Conservation (phyloP, 2,329 filamentous ascomycete genomes). For the Fusarium annulatum region DNA sequence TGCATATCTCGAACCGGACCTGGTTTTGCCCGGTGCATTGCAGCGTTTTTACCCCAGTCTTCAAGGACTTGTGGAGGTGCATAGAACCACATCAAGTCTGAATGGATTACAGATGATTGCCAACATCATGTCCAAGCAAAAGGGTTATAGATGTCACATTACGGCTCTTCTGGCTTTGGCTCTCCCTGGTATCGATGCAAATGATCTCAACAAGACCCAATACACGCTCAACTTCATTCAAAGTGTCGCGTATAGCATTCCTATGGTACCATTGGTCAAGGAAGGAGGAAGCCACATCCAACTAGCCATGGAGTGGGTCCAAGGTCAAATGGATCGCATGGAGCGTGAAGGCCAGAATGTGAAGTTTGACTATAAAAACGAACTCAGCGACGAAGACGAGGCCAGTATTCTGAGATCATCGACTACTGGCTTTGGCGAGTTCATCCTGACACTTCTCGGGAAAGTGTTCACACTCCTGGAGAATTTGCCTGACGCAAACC, state of each 20-base stretch:
- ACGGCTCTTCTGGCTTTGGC: conserved; percentile 93
- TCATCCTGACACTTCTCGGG: conserved; percentile 88
- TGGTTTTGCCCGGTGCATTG: conserved; percentile 91
- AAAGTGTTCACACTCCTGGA: conserved; percentile 96
- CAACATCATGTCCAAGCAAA: conserved; percentile 89
- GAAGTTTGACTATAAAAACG: conserved; percentile 83
- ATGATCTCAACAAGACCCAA: conserved; percentile 95
- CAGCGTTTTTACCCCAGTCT: conserved; percentile 97
- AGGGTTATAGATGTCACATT: conserved; percentile 96
- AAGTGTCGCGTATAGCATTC: conserved; percentile 94
- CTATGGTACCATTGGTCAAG: conserved; percentile 77
- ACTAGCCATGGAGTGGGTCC: conserved; percentile 92
- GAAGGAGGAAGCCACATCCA: conserved; percentile 71
- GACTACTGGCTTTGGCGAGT: conserved; percentile 93
- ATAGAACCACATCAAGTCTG: conserved; percentile 93
- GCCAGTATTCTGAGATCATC: conserved; percentile 90
- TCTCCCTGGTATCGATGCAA: conserved; percentile 95
- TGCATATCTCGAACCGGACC: conserved; percentile 88
- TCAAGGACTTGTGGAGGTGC: conserved; percentile 96
- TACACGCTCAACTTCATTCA: conserved; percentile 96
- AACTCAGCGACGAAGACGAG: conserved; percentile 88
- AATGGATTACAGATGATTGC: conserved; percentile 92
- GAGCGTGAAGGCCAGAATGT: conserved; percentile 88
- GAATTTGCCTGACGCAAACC: conserved; percentile 90
- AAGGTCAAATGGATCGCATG: conserved; percentile 92